A percentile compares a stretch with the other conserved stretches of the same genome.
Conservation (phyloP, 2,329 filamentous ascomycete genomes). For the Xylariaceae sp. region DNA sequence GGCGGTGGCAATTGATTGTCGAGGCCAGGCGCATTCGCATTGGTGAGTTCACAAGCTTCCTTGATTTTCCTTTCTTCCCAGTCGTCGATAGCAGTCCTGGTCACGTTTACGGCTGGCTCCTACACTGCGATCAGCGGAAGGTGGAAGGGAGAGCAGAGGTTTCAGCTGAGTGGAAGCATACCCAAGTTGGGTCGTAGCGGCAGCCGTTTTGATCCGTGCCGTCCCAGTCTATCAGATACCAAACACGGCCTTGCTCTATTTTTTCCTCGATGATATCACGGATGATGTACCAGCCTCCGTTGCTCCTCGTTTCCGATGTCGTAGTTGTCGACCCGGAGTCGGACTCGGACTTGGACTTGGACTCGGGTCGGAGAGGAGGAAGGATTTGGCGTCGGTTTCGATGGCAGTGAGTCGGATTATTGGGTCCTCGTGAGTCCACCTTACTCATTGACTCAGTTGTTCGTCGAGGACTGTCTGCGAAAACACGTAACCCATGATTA, state of each 20-base stretch:
- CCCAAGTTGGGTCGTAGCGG: constrained; percentile 48
- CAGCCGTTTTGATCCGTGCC: constrained; percentile 44
- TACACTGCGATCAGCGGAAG: constrained; percentile 15
- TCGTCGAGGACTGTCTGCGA: constrained; percentile 19
- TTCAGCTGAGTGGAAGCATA: constrained; percentile 24
- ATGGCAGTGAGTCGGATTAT: constrained; percentile 4
- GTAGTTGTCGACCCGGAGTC: constrained; percentile 1
- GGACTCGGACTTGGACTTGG: background rate
- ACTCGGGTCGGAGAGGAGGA: constrained; percentile 2
- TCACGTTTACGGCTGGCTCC: constrained; percentile 28
- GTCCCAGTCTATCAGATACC: constrained; percentile 55
- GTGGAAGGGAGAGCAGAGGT: background rate
- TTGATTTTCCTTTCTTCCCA: constrained; percentile 24
- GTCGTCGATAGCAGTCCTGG: constrained; percentile 20
- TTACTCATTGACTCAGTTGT: constrained; percentile 26
- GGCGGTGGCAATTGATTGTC: background rate
- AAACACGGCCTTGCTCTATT: constrained; percentile 23
- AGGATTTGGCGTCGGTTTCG: constrained; percentile 6
- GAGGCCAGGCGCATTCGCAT: constrained; percentile 11
- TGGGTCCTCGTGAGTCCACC: constrained; percentile 7
- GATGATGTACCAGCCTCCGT: constrained; percentile 29
- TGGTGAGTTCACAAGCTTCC: constrained; percentile 2
- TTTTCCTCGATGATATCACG: constrained; percentile 37
- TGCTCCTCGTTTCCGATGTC: constrained; percentile 9
- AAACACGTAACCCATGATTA: constrained; percentile 22